Evolutionary conservation across 163 green algal species (phyloP).

Genomic region (Chlamydomonas reinhardtii): DNA sequence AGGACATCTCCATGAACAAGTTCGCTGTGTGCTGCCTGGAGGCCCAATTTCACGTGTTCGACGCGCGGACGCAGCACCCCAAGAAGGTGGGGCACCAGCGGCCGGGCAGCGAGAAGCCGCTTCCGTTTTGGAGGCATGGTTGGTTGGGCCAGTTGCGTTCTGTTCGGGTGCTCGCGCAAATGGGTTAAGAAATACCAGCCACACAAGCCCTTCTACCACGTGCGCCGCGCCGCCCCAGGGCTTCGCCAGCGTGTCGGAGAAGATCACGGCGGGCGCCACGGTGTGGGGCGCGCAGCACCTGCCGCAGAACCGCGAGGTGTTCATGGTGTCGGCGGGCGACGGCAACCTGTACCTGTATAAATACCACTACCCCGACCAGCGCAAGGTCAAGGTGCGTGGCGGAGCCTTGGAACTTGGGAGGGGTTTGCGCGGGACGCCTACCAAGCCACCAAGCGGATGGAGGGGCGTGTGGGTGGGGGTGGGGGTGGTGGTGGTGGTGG

Average conservation of each 20-base stretch:
- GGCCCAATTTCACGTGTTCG: constrained; percentile 86
- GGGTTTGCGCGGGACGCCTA: too few relatives aligned
- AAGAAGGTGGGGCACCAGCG: constrained; percentile 57
- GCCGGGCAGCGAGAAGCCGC: too few relatives aligned
- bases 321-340: constrained; percentile 82
- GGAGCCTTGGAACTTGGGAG: not conserved
- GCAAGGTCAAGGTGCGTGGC: constrained; percentile 70
- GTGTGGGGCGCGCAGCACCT: constrained; percentile 75
- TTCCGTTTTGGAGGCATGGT: too few relatives aligned
- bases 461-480: too few relatives aligned
- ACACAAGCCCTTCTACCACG: too few relatives aligned
- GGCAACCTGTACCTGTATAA: constrained; percentile 88
- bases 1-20: constrained; percentile 97
- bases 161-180: too few relatives aligned
- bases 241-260: constrained; percentile 78
- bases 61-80: constrained; percentile 88
- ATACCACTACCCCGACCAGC: constrained; percentile 90
- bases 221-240: constrained; percentile 64
- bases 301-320: constrained; percentile 92
- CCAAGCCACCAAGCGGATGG: too few relatives aligned
- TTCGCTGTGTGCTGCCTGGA: constrained; percentile 89
- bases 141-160: too few relatives aligned
- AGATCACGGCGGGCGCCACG: constrained; percentile 63
- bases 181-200: too few relatives aligned
- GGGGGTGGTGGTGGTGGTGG: too few relatives aligned